A percentile compares a stretch with the other conserved stretches of the same genome.
Conservation (phyloP, 176 grass and related monocot genomes). For the Tuctoria greenei region DNA sequence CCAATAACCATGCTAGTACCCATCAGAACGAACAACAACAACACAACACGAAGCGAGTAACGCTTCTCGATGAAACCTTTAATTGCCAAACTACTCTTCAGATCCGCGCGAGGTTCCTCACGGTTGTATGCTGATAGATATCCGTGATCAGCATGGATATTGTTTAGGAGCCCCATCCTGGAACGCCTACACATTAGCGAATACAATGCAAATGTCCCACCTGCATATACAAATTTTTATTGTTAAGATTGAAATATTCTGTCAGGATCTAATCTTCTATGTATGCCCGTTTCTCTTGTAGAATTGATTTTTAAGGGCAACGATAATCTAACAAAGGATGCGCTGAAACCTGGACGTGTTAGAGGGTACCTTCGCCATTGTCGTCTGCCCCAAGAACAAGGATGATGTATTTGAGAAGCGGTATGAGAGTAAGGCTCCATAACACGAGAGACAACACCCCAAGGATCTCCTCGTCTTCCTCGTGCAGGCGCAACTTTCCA, state of each 20-base stretch:
- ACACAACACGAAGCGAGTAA: conserved; percentile 46
- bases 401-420: conserved; percentile 85
- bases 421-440: conserved; percentile 88
- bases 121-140: conserved; percentile 41
- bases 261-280: neutral
- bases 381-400: conserved; percentile 87
- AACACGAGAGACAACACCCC: conserved; percentile 80
- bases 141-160: conserved; percentile 33
- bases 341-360: neutral
- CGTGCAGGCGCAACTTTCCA: conserved; percentile 69
- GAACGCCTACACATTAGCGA: conserved; percentile 76
- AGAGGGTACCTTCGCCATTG: conserved; percentile 76
- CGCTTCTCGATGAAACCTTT: conserved; percentile 69
- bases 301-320: neutral
- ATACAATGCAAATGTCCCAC: conserved; percentile 90
- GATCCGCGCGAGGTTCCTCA: conserved; percentile 40
- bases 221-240: conserved; percentile 29
- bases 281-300: neutral
- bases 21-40: conserved; percentile 77
- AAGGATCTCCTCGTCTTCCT: conserved; percentile 85
- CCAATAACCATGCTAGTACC: conserved; percentile 93
- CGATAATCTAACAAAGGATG: neutral
- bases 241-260: neutral
- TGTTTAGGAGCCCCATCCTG: conserved; percentile 73
- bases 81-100: conserved; percentile 52